Percentiles rank a stretch among this genome's conserved stretches.
These are phyloP conservation scores for Fusarium avenaceum DNA, from an alignment of 2,329 filamentous ascomycete species.

Conservation along the genomic window DNA sequence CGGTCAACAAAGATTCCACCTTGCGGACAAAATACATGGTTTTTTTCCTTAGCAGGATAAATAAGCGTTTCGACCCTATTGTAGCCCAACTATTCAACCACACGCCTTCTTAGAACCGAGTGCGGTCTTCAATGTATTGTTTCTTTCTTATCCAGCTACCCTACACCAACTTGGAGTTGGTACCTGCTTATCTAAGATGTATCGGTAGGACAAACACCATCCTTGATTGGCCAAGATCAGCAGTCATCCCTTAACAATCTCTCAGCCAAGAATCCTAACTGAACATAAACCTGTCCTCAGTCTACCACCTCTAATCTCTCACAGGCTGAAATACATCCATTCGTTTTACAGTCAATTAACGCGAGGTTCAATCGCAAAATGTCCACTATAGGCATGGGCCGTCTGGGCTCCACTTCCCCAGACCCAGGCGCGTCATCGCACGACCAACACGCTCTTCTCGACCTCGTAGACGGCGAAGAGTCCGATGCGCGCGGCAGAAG, in stretches of 20 bases:
- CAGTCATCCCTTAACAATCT: conserved; percentile 17
- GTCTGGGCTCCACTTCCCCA: conserved; percentile 16
- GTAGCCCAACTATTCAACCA: too few relatives aligned
- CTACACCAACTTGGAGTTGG: background rate
- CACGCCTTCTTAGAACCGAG: too few relatives aligned
- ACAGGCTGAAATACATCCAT: too few relatives aligned
- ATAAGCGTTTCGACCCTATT: too few relatives aligned
- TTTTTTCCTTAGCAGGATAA: too few relatives aligned
- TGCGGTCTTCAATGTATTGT: background rate
- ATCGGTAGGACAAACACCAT: background rate
- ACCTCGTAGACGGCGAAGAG: conserved; percentile 24
- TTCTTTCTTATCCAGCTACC: background rate
- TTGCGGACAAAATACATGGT: too few relatives aligned
- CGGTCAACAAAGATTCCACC: too few relatives aligned
- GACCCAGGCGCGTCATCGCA: conserved; percentile 23
- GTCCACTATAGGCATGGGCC: background rate
- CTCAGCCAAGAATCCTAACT: background rate
- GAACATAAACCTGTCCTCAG: conserved; percentile 6
- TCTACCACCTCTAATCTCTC: background rate
- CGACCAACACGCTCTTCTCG: conserved; percentile 26
- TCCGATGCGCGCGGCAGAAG: background rate
- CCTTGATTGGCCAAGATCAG: conserved; percentile 17
- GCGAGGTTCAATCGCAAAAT: background rate
- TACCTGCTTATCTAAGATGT: conserved; percentile 11
- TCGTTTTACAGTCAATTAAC: background rate